Base-by-base conservation (phyloP, 192 early-diverging fungal genomes). In the Coemansia sp. region DNA sequence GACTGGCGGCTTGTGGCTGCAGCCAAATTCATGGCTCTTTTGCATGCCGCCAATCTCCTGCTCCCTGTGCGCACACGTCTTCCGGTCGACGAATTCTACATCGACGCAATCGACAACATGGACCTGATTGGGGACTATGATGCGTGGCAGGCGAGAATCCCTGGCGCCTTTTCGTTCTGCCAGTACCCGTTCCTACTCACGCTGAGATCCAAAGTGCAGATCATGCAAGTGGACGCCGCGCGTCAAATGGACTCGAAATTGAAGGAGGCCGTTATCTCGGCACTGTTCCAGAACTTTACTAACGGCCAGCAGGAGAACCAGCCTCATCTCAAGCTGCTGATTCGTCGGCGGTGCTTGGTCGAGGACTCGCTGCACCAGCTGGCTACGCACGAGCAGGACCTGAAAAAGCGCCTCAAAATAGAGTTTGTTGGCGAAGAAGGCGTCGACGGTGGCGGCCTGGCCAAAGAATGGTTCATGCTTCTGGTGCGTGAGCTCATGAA, bases 401-500 rank as follows among this genome's bases (percentile, higher is more conserved):
- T 98, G 46, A 95, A 94, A 58, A 98, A 98, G 72, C 90, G 92
- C 14, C 75, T 98, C 8, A 81, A 88, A n/a, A 89, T 98, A 38
- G 85, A 91, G 61, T 98, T 98, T 85, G 83, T 90, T 27, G 95
- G 88, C 4, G 95, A 98, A 75, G 94, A 94, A 46, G 95, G 94
- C 4, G 85, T 98, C 5, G 95, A 97, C 76, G 94, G 90, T n/a
- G 96, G 96, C 36, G 96, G 96, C 0, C 73, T 98, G 19, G 86
- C 93, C 32, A 98, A 98, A 56, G 96, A 98, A 53, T 98, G 96
- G 96, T 96, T 98, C 62, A 80, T 96, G 56, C 83, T 98, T 33
- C 84, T 98, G 11, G 84, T 97, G 5, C 83, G 93, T 11, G 88
- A 95, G 33, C 78, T 98, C 22, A 93, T 98, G 84, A 94, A 95